These are phyloP conservation scores for Mortierella sp. DNA, from an alignment of 371 early-diverging fungal species.

Conservation along the genomic window DNA sequence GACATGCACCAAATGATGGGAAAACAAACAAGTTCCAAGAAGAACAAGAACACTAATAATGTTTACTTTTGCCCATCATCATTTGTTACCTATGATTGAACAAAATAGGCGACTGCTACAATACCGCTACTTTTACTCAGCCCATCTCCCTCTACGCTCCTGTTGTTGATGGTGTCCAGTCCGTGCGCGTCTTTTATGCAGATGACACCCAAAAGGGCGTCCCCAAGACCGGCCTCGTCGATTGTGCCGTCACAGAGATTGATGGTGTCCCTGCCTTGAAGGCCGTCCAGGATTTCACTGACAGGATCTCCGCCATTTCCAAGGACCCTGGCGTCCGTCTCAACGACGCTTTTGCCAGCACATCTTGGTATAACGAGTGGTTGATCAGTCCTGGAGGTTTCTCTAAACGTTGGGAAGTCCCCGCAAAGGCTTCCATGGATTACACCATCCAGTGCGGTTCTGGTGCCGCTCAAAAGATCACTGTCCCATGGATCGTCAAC, in stretches of 20 bases:
- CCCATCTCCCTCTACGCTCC: constrained; percentile 56
- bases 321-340: constrained; percentile 57
- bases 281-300: constrained; percentile 50
- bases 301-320: constrained; percentile 47
- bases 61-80: background rate
- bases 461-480: constrained; percentile 26
- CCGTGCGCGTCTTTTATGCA: constrained; percentile 48
- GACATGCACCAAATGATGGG: background rate
- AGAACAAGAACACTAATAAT: background rate
- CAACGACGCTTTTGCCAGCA: constrained; percentile 55
- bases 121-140: constrained; percentile 40
- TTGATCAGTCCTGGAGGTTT: constrained; percentile 47
- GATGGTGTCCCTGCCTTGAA: constrained; percentile 56
- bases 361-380: constrained; percentile 55
- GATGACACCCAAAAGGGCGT: constrained; percentile 41
- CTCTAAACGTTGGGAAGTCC: constrained; percentile 47
- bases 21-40: background rate
- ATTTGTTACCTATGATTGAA: background rate
- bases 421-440: constrained; percentile 33
- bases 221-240: constrained; percentile 35
- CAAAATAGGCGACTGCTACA: constrained; percentile 39
- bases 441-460: constrained; percentile 45
- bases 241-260: constrained; percentile 49
- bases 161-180: constrained; percentile 39
- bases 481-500: constrained; percentile 44